A percentile compares a stretch with the other conserved stretches of the same genome.
phyloP scores from a whole-genome alignment of 2,329 filamentous ascomycete genomes.

The Ophiostoma pallidulum region DNA sequence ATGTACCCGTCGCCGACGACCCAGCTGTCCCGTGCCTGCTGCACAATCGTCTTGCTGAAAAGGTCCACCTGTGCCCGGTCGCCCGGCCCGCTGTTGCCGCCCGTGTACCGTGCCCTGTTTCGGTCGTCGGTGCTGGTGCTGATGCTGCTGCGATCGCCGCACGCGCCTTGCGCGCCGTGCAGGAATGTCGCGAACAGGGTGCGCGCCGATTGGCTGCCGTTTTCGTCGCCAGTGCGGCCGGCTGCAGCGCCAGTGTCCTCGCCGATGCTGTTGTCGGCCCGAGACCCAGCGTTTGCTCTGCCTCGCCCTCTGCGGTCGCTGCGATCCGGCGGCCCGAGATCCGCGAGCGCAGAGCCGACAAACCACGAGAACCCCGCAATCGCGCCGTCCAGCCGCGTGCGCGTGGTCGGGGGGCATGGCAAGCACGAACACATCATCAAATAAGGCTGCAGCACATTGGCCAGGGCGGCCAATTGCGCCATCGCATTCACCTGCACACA shows the following conservation, averaged over 20 bases:
- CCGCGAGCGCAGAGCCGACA: not conserved
- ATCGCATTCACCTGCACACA: constrained; percentile 21
- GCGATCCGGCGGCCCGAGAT: not conserved
- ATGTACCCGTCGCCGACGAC: constrained; percentile 17
- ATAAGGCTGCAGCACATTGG: constrained; percentile 15
- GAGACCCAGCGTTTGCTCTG: no score
- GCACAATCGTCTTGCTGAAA: constrained; percentile 34
- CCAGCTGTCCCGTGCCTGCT: constrained; percentile 40
- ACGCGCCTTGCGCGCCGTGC: not conserved
- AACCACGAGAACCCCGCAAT: constrained; percentile 4
- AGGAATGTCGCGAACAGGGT: no score
- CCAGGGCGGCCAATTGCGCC: constrained; percentile 17
- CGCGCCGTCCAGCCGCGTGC: constrained; percentile 4
- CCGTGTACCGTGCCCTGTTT: not conserved
- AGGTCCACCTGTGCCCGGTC: constrained; percentile 24
- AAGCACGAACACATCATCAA: constrained; percentile 14
- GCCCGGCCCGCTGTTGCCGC: not conserved
- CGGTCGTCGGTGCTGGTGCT: not conserved
- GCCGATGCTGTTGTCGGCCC: not conserved
- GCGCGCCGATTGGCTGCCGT: no score
- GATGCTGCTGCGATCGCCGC: not conserved
- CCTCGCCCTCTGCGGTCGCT: not conserved
- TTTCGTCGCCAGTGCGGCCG: not conserved
- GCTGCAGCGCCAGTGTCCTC: not conserved
- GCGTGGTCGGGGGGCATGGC: not conserved